Evolutionary conservation across 768 basidiomycete species (phyloP).

Genomic region (Clavaria fumosa): DNA sequence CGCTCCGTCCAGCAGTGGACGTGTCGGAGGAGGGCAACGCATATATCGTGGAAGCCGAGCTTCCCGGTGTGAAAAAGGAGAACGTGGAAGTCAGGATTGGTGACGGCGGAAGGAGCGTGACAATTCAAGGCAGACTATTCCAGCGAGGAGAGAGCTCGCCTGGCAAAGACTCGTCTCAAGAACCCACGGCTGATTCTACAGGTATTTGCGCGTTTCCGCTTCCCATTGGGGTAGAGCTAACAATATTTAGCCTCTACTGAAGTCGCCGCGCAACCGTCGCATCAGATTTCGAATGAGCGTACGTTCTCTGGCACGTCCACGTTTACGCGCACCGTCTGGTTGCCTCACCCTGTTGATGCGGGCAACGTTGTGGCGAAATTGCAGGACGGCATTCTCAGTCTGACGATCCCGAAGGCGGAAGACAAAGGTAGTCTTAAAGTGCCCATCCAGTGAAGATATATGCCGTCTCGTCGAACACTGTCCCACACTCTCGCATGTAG

Average conservation of each 20-base stretch:
- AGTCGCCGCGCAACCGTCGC: too few relatives aligned
- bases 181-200: too few relatives aligned
- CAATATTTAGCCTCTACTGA: too few relatives aligned
- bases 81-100: slow-evolving; percentile 57
- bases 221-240: slow-evolving; percentile 10
- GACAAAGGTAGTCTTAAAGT: slow-evolving; percentile 42
- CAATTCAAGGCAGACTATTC: slow-evolving; percentile 49
- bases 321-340: slow-evolving; percentile 59
- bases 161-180: too few relatives aligned
- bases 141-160: slow-evolving; percentile 17
- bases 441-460: slow-evolving; percentile 18
- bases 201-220: not conserved
- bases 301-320: slow-evolving; percentile 36
- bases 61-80: slow-evolving; percentile 69
- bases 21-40: slow-evolving; percentile 47
- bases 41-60: slow-evolving; percentile 60
- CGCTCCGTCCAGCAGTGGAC: slow-evolving; percentile 48
- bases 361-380: slow-evolving; percentile 47
- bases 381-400: slow-evolving; percentile 50
- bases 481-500: not conserved
- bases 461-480: not conserved
- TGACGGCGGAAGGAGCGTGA: slow-evolving; percentile 53
- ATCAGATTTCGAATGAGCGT: slow-evolving; percentile 44
- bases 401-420: slow-evolving; percentile 44
- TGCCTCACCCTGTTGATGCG: slow-evolving; percentile 47